A percentile compares a stretch with the other conserved stretches of the same genome.
These are phyloP conservation scores for Sporisorium exsertum DNA, from an alignment of 1,284 basidiomycete species.

Conservation along the genomic window DNA sequence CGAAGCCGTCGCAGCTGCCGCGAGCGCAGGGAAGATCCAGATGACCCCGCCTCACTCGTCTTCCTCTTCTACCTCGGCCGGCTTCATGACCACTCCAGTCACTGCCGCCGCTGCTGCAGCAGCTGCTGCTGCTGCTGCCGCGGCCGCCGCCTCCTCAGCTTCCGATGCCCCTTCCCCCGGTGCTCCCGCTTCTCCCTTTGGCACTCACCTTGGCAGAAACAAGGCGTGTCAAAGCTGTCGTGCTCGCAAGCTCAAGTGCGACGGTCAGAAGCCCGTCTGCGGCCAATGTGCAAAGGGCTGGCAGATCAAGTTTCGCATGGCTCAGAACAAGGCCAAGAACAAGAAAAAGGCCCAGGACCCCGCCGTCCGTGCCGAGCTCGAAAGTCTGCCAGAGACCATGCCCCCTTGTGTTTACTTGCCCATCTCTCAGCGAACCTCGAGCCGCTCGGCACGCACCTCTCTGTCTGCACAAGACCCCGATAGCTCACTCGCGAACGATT, in stretches of 20 bases:
- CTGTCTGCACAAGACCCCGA: conserved; percentile 28
- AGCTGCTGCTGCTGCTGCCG: conserved; percentile 22
- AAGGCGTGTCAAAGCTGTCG: conserved; percentile 60
- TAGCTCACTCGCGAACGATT: conserved; percentile 25
- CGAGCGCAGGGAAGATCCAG: conserved; percentile 47
- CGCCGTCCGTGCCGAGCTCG: conserved; percentile 42
- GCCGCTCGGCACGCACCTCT: conserved; percentile 36
- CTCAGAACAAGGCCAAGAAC: conserved; percentile 54
- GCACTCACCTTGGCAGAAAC: conserved; percentile 59
- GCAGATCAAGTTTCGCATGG: conserved; percentile 56
- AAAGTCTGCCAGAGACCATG: conserved; percentile 50
- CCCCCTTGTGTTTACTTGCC: conserved; percentile 53
- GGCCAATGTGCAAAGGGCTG: conserved; percentile 60
- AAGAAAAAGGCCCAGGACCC: conserved; percentile 49
- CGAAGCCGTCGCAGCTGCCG: conserved; percentile 47
- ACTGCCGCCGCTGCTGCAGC: conserved; percentile 43
- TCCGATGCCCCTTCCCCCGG: conserved; percentile 21
- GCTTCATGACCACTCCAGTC: conserved; percentile 36
- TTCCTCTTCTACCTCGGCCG: conserved; percentile 26
- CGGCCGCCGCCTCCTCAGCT: conserved; percentile 14
- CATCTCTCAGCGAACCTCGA: conserved; percentile 42
- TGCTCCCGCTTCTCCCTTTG: conserved; percentile 45
- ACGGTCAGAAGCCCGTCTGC: conserved; percentile 59
- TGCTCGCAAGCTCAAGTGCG: conserved; percentile 62
- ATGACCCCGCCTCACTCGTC: conserved; percentile 38